These are phyloP conservation scores for Pisolithus microcarpus DNA, from an alignment of 768 basidiomycete species.

Conservation along the genomic window DNA sequence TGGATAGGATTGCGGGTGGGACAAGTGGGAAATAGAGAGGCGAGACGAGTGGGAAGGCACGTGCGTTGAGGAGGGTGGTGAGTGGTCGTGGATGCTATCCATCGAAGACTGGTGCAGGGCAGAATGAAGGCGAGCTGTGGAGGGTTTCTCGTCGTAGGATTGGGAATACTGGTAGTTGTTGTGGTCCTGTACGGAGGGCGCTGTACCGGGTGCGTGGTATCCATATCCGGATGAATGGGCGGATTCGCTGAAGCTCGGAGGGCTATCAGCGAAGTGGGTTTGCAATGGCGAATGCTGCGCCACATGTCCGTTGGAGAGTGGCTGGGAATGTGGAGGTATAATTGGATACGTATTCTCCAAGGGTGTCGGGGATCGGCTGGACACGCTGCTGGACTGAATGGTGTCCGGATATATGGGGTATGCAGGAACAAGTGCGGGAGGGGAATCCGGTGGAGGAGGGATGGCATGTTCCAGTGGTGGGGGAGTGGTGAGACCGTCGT, in stretches of 20 bases:
- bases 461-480: constrained; percentile 41
- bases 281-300: constrained; percentile 25
- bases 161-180: constrained; percentile 20
- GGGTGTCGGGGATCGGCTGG: constrained; percentile 40
- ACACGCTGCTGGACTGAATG: constrained; percentile 29
- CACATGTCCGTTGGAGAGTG: constrained; percentile 31
- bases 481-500: constrained; percentile 26
- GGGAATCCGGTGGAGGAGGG: constrained; percentile 46
- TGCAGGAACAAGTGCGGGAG: constrained; percentile 48
- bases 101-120: constrained; percentile 22
- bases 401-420: constrained; percentile 19
- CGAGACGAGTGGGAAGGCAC: constrained; percentile 40
- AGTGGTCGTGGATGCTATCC: constrained; percentile 22
- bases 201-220: constrained; percentile 19
- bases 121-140: constrained; percentile 25
- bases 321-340: constrained; percentile 26
- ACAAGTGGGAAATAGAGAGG: constrained; percentile 55
- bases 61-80: constrained; percentile 25
- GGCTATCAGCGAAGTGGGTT: constrained; percentile 26
- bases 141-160: constrained; percentile 24
- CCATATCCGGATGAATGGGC: constrained; percentile 26
- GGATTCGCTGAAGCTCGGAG: constrained; percentile 24
- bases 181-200: constrained; percentile 17
- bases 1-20: constrained; percentile 44
- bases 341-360: constrained; percentile 38